A percentile compares a stretch with the other conserved stretches of the same genome.
These are phyloP conservation scores for Cyberlindnera misumaiensis DNA, from an alignment of 805 yeast species.

Conservation along the genomic window DNA sequence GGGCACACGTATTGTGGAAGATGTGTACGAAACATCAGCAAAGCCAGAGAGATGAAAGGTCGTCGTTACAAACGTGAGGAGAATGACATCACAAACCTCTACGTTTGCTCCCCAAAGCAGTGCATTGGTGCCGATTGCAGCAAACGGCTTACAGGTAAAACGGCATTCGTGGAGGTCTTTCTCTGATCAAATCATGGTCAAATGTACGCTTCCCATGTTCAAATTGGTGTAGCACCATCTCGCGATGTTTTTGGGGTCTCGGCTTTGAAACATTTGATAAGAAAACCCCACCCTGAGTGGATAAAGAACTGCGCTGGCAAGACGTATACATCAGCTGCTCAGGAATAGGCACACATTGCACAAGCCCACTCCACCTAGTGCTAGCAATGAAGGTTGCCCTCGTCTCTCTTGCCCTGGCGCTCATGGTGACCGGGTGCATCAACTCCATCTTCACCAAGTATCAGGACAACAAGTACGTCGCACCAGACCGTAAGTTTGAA, in stretches of 20 bases:
- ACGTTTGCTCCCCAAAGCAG: slow-evolving; percentile 44
- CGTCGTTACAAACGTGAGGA: slow-evolving; percentile 12
- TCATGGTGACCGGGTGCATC: slow-evolving; percentile 61
- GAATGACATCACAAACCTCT: slow-evolving; percentile 27
- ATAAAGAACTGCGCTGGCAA: too few relatives aligned
- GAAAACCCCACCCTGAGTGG: too few relatives aligned
- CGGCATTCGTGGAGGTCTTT: slow-evolving; percentile 50
- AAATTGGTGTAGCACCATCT: too few relatives aligned
- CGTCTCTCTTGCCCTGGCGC: slow-evolving; percentile 32
- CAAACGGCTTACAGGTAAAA: slow-evolving; percentile 35
- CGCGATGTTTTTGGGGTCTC: too few relatives aligned
- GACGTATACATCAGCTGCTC: too few relatives aligned
- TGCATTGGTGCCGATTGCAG: slow-evolving; percentile 54
- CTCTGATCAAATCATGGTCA: slow-evolving; percentile 25
- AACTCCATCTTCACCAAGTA: slow-evolving; percentile 70
- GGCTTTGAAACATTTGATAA: too few relatives aligned
- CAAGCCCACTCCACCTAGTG: too few relatives aligned
- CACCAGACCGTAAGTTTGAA: slow-evolving; percentile 45
- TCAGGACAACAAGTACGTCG: slow-evolving; percentile 71
- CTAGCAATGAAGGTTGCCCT: slow-evolving; percentile 14
- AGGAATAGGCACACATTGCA: too few relatives aligned
- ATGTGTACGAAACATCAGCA: slow-evolving; percentile 62
- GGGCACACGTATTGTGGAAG: slow-evolving; percentile 87
- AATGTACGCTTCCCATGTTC: too few relatives aligned
- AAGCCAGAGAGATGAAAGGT: slow-evolving; percentile 12